Evolutionary conservation across 2,329 filamentous ascomycete species (phyloP), one percentile per base, ranked within the genome.

Genomic region (Colletotrichum sp.): DNA sequence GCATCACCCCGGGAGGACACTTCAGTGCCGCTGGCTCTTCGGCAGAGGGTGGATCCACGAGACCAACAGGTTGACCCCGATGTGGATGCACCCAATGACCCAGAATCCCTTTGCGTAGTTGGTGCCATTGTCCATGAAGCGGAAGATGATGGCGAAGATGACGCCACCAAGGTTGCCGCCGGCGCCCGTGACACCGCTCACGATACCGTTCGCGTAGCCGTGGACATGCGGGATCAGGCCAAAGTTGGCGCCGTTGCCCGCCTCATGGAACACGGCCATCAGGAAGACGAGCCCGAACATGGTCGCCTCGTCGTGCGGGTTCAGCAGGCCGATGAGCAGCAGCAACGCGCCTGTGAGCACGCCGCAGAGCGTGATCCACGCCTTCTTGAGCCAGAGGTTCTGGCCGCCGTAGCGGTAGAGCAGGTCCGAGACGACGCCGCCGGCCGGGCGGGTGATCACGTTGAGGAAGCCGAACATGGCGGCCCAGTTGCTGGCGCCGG

Each of bases 181-280:
- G 0, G 94, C 95, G 12, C 96, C 96, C 1, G 95, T 93, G 44
- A 95, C 87, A 15, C 96, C 96, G 1, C 93, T 95, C 8, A 98
- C 90, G 72, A 90, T 83, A 16, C 95, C 96, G 84, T 98, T 98
- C 76, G 95, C 95, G 76, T 90, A 90, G 1, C 95, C 95, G 84
- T 96, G 94, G 2, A 98, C 93, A 82, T 98, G 96, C 5, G 96
- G 95, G 28, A 98, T 93, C 8, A 98, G 89, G 0, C 95, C 92
- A 84, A 97, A 98, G 85, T 95, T 97, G 55, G 95, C 93, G 1
- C 96, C 96, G 82, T 98, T 98, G 57, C 93, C 93, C 3, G 94
- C 95, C 83, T 98, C 95, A 59, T 96, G 85, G 86, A 98, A 98
- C 82, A 98, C 89, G 1, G 94, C 95, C 86, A 96, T 90, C 12